Base-by-base conservation (phyloP, 129 eudicot species). In the Dittrichia graveolens region DNA sequence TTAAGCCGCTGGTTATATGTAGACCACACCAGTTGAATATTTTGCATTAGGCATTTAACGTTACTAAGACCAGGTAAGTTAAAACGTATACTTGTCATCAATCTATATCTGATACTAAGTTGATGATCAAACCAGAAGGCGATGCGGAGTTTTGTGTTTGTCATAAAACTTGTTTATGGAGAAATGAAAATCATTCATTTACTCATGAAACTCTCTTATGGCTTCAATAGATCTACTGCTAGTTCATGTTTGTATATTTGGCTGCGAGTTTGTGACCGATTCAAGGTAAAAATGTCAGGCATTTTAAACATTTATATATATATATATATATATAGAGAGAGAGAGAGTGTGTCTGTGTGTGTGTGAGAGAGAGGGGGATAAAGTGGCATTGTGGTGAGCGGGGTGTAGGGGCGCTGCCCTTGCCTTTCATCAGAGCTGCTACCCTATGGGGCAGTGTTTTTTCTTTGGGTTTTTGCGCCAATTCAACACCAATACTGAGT, bases 31-130 rank as follows among this genome's bases (percentile, higher is more conserved):
- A 54, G 75, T 39, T 24, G 53, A 55, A 53, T 9, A 46, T 42
- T 41, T 72, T 71, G 40, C 14, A 58, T 44, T 8, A 34, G 2
- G 67, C 14, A 31, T 5, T 14, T 42, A 37, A 71, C 24, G 44
- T 56, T 57, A 56, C 55, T 55, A 57, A 43, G 76, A 71, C 31
- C 76, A 35, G 76, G 67, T 72, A 37, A 72, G 76, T 62, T 57
- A 43, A 44, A 45, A 34, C 66, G 35, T 72, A 40, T 43, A 58
- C 57, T 57, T 57, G 54, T 72, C 46, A 58, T 72, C 59, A 45
- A 39, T 58, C 13, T 59, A 61, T 34, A 37, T 60, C 8, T 65
- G 5, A 13, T 14, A 35, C 59, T 15, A 72, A 72, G 14, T 72
- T 72, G 68, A 46, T 60, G 49, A 73, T 73, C 16, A 49, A 60